Evolutionary conservation across 495 filamentous ascomycete species (phyloP).

Genomic region (Hypoxylon crocopeplum): DNA sequence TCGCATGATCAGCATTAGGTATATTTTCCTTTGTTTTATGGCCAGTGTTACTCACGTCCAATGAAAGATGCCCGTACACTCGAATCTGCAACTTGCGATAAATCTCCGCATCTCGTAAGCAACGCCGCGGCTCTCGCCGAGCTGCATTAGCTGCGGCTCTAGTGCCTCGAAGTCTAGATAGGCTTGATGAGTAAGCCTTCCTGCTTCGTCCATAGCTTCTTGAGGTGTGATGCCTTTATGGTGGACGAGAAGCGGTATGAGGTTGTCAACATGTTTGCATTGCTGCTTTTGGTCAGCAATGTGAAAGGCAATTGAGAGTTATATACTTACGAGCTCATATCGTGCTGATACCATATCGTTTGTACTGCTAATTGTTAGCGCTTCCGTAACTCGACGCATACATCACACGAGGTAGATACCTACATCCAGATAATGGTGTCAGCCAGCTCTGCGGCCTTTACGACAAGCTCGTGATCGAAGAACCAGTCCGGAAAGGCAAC

Average conservation of each 20-base stretch:
- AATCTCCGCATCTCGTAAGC: slow-evolving; percentile 12
- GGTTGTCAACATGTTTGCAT: slow-evolving; percentile 17
- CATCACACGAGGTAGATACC: background rate
- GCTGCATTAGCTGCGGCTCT: slow-evolving; percentile 7
- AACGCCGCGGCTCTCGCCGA: slow-evolving; percentile 1
- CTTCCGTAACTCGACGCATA: background rate
- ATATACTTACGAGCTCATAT: slow-evolving; percentile 15
- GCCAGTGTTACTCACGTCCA: slow-evolving; percentile 5
- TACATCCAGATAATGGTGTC: slow-evolving; percentile 13
- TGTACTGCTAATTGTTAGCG: background rate
- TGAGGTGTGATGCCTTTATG: slow-evolving; percentile 10
- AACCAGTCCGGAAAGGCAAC: slow-evolving; percentile 15
- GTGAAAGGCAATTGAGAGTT: background rate
- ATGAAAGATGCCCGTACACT: slow-evolving; percentile 11
- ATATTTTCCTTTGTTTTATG: background rate
- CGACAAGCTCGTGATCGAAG: slow-evolving; percentile 4
- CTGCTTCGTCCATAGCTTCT: slow-evolving; percentile 14
- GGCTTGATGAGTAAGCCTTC: background rate
- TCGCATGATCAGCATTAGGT: background rate
- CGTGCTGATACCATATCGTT: slow-evolving; percentile 17
- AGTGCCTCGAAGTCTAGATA: slow-evolving; percentile 15
- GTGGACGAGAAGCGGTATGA: slow-evolving; percentile 17
- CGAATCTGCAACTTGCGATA: slow-evolving; percentile 2
- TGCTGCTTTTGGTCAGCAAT: slow-evolving; percentile 3
- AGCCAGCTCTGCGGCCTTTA: slow-evolving; percentile 2